Percentiles rank a stretch among this genome's conserved stretches.
These are phyloP conservation scores for Chaetomium tenue DNA, from an alignment of 495 filamentous ascomycete genomes.

Conservation along the genomic window DNA sequence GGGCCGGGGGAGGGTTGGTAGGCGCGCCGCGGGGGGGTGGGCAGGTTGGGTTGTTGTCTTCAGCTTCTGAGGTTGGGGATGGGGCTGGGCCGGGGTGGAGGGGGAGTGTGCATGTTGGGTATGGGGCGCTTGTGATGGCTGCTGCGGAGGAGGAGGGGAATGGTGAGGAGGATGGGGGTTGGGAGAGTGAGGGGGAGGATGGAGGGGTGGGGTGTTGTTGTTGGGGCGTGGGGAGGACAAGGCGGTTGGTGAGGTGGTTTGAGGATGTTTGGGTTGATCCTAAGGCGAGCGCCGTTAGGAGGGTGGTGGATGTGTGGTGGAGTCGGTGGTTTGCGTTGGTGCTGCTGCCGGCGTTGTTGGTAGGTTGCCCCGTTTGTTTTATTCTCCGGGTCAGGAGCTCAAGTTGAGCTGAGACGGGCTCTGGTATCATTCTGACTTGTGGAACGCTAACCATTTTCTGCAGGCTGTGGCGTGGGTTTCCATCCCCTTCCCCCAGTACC, in stretches of 20 bases:
- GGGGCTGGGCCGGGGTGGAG: conserved; percentile 33
- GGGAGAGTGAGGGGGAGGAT: conserved; percentile 31
- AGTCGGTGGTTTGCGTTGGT: conserved; percentile 55
- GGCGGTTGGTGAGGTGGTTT: conserved; percentile 42
- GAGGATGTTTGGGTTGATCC: conserved; percentile 57
- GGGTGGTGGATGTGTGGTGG: conserved; percentile 58
- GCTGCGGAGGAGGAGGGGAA: conserved; percentile 35
- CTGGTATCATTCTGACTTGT: not conserved
- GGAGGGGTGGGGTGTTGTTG: conserved; percentile 30
- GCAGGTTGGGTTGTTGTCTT: conserved; percentile 33
- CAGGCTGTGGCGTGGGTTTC: conserved; percentile 62
- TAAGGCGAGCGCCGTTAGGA: conserved; percentile 50
- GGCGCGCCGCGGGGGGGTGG: not conserved
- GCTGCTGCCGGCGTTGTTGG: conserved; percentile 56
- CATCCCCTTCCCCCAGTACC: conserved; percentile 62
- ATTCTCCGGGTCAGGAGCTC: not conserved
- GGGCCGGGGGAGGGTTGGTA: not conserved
- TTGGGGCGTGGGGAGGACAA: conserved; percentile 32
- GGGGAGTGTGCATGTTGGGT: conserved; percentile 51
- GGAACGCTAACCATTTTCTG: conserved; percentile 4
- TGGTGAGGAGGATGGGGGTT: conserved; percentile 30
- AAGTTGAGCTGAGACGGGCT: too few species aligned
- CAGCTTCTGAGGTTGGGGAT: not conserved
- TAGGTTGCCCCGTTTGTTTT: conserved; percentile 36
- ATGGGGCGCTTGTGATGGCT: conserved; percentile 44